phyloP scores from a whole-genome alignment of 129 eudicot genomes.

The Deinandra increscens region DNA sequence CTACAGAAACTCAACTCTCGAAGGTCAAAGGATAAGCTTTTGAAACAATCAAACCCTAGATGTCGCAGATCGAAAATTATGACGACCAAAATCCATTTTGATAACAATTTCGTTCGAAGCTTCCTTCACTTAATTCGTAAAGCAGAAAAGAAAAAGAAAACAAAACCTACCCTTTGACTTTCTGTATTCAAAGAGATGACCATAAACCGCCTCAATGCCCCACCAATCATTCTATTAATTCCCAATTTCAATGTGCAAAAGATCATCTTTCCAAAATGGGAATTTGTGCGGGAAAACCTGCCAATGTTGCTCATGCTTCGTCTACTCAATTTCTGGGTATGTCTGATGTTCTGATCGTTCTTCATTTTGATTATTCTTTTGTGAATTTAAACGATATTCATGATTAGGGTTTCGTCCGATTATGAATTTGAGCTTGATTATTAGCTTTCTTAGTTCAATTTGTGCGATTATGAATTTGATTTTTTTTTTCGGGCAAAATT shows the following conservation, averaged over 20 bases:
- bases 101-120: neutral
- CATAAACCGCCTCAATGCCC: constrained; percentile 17
- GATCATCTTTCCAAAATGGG: constrained; percentile 45
- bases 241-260: constrained; percentile 13
- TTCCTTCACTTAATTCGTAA: constrained; percentile 4
- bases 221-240: constrained; percentile 10
- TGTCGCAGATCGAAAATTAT: neutral
- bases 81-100: neutral
- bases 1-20: too few relatives aligned
- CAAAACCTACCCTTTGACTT: constrained; percentile 22
- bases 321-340: constrained; percentile 64
- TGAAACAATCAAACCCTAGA: too few relatives aligned
- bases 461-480: neutral
- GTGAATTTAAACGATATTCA: neutral
- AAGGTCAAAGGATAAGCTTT: too few relatives aligned
- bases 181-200: neutral
- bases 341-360: neutral
- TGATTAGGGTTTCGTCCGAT: constrained; percentile 1
- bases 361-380: neutral
- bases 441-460: neutral
- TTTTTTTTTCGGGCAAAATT: too few relatives aligned
- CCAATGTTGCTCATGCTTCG: constrained; percentile 79
- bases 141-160: neutral
- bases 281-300: constrained; percentile 54
- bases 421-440: too few relatives aligned